Evolutionary conservation across 192 early-diverging fungal genomes (phyloP).

Genomic region (Backusella circina): DNA sequence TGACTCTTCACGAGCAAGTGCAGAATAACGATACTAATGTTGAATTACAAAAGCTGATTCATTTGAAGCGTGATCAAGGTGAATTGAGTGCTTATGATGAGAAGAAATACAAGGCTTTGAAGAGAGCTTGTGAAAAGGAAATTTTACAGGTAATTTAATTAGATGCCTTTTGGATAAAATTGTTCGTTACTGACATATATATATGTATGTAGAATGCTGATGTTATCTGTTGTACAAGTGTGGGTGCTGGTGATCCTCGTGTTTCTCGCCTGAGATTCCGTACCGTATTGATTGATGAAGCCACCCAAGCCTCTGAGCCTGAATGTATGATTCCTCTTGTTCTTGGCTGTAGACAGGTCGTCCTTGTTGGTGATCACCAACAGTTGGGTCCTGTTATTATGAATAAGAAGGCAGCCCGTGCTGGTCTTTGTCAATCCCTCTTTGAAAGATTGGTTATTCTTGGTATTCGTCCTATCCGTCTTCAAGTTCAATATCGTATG

Average conservation of each 20-base stretch:
- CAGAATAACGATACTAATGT: conserved; percentile 91
- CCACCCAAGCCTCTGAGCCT: conserved; percentile 95
- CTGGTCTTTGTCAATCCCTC: conserved; percentile 92
- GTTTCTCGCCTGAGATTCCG: conserved; percentile 85
- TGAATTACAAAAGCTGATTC: conserved; percentile 89
- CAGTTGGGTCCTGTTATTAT: conserved; percentile 97
- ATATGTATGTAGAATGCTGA: conserved; percentile 76
- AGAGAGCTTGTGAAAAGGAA: conserved; percentile 85
- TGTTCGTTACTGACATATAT: neutral
- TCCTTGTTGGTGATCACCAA: conserved; percentile 98
- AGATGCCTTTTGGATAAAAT: neutral
- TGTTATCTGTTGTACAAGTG: conserved; percentile 97
- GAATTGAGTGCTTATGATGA: conserved; percentile 90
- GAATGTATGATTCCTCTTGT: conserved; percentile 99
- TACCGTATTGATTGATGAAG: conserved; percentile 95
- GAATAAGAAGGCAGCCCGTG: conserved; percentile 93
- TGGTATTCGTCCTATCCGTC: conserved; percentile 87
- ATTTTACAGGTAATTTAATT: conserved; percentile 64
- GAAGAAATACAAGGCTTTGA: conserved; percentile 78
- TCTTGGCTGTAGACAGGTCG: conserved; percentile 91
- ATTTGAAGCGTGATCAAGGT: conserved; percentile 83
- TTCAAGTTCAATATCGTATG: conserved; percentile 99
- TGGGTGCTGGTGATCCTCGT: conserved; percentile 95
- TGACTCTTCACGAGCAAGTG: conserved; percentile 97
- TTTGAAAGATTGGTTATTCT: conserved; percentile 95